A percentile compares a stretch with the other conserved stretches of the same genome.
These are phyloP conservation scores for Priceomyces haplophilus DNA, from an alignment of 805 yeast genomes.

Conservation along the genomic window DNA sequence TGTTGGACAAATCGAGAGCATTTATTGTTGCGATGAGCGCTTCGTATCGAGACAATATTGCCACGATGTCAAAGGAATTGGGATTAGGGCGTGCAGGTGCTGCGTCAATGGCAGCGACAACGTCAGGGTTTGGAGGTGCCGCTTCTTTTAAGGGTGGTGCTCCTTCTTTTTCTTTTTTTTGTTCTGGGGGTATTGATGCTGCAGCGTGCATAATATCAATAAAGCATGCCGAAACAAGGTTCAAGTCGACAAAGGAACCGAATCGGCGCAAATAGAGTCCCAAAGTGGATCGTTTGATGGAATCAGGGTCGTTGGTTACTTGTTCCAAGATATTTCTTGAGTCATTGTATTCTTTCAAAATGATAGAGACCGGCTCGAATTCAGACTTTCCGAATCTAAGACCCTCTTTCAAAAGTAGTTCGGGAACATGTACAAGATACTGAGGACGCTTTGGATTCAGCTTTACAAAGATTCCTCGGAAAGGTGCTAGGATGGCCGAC, in stretches of 20 bases:
- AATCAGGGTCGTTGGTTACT: constrained; percentile 11
- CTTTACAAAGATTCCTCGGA: constrained; percentile 36
- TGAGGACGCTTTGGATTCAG: constrained; percentile 36
- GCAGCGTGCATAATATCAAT: constrained; percentile 30
- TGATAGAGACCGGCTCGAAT: constrained; percentile 47
- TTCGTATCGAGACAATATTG: constrained; percentile 22
- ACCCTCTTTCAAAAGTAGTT: constrained; percentile 62
- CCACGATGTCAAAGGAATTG: not conserved
- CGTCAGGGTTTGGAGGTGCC: not conserved
- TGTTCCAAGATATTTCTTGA: constrained; percentile 23
- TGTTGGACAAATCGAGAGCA: constrained; percentile 36
- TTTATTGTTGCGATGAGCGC: constrained; percentile 30
- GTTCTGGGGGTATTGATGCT: no score
- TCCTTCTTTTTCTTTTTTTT: no score
- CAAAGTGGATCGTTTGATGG: constrained; percentile 48
- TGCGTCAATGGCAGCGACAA: not conserved
- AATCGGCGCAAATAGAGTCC: constrained; percentile 59
- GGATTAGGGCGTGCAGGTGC: no score
- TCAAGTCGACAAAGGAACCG: constrained; percentile 50
- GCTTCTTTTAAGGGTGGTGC: no score
- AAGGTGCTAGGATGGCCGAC: constrained; percentile 49
- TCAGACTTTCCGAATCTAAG: constrained; percentile 60
- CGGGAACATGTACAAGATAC: constrained; percentile 37
- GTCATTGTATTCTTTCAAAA: constrained; percentile 29
- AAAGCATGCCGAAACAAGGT: constrained; percentile 37